Percentiles rank a stretch among this genome's conserved stretches.
Evolutionary conservation across 495 filamentous ascomycete genomes (phyloP).

Genomic region (Immersiella caudata): DNA sequence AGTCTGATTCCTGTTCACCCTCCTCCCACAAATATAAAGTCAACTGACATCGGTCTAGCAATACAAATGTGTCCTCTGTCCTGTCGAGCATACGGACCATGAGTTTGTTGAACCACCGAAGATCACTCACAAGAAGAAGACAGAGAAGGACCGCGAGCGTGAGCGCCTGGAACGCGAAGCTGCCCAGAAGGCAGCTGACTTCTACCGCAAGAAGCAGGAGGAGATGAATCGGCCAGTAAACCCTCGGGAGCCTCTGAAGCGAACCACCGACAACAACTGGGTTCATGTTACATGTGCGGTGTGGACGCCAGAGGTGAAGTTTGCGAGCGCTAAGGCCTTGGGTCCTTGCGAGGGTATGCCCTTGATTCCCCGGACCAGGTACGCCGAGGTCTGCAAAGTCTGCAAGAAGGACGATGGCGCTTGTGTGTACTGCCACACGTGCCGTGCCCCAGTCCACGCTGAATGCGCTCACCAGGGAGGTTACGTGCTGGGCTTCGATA

Average conservation of each 20-base stretch:
- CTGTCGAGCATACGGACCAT: conserved; percentile 72
- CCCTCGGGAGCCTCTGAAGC: conserved; percentile 90
- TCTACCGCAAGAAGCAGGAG: conserved; percentile 80
- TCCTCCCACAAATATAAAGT: not conserved
- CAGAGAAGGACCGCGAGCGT: conserved; percentile 86
- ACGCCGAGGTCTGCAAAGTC: conserved; percentile 76
- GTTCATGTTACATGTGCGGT: conserved; percentile 93
- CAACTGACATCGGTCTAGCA: conserved; percentile 52
- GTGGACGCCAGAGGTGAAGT: conserved; percentile 90
- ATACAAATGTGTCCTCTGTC: conserved; percentile 92
- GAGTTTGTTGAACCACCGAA: conserved; percentile 86
- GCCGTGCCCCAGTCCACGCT: conserved; percentile 80
- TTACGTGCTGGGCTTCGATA: conserved; percentile 84
- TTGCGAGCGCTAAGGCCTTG: conserved; percentile 77
- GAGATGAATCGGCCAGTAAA: conserved; percentile 76
- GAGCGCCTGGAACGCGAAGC: conserved; percentile 83
- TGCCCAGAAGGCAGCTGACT: conserved; percentile 69
- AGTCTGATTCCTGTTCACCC: conserved; percentile 35
- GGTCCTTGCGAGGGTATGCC: conserved; percentile 87
- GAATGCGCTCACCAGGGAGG: conserved; percentile 84
- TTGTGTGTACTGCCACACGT: conserved; percentile 81
- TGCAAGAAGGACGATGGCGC: conserved; percentile 75
- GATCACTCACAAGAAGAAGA: conserved; percentile 81
- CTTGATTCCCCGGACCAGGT: conserved; percentile 67
- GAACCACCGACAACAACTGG: conserved; percentile 95